These are phyloP conservation scores for Calonectria pauciramosa DNA, from an alignment of 2,329 filamentous ascomycete genomes.

Conservation along the genomic window DNA sequence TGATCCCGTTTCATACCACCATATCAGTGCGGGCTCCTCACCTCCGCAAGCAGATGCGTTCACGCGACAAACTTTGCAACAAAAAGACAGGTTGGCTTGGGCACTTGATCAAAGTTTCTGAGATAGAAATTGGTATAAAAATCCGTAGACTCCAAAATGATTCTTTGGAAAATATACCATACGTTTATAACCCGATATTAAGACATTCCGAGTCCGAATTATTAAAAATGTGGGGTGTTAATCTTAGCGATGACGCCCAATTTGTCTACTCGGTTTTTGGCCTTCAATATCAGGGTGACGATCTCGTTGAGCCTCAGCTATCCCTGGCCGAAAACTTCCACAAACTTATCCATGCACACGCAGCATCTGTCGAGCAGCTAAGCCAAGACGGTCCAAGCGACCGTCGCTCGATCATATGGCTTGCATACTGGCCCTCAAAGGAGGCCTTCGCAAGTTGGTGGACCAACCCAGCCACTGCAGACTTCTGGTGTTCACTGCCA, in stretches of 20 bases:
- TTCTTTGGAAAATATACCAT: neutral
- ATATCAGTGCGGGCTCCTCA: slow-evolving; percentile 6
- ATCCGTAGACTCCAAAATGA: neutral
- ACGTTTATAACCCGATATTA: neutral
- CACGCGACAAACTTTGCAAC: neutral
- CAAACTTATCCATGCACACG: neutral
- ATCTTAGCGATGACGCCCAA: neutral
- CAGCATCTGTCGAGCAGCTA: neutral
- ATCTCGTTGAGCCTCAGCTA: neutral
- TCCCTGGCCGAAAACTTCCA: neutral
- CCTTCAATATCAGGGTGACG: neutral
- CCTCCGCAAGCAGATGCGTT: neutral
- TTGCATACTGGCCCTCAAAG: slow-evolving; percentile 14
- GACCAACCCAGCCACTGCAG: neutral
- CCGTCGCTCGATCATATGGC: neutral
- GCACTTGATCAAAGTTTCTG: neutral
- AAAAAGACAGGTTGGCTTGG: no score
- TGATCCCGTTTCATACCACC: neutral
- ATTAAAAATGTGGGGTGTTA: slow-evolving; percentile 2
- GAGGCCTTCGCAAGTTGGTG: slow-evolving; percentile 3
- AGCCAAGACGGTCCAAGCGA: neutral
- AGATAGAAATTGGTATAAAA: neutral
- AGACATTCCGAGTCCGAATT: neutral
- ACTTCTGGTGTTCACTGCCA: slow-evolving; percentile 10
- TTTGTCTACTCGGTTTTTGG: slow-evolving; percentile 7